Evolutionary conservation across 2,329 filamentous ascomycete genomes (phyloP), one percentile per base, ranked within the genome.

Genomic region (Nigrospora osmanthi): DNA sequence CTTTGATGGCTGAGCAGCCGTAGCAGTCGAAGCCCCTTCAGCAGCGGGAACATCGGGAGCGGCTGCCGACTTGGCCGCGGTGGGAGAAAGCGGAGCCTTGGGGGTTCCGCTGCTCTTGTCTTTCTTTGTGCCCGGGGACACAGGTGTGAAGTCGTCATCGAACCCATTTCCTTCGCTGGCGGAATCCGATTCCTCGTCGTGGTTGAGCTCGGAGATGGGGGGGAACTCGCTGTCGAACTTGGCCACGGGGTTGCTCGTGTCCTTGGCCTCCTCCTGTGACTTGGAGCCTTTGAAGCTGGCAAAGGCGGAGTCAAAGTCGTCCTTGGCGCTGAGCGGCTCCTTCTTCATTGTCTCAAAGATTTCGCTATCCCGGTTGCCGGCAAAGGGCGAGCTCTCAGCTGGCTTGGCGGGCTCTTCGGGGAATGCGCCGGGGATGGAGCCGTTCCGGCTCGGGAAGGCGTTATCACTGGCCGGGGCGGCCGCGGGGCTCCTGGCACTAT

Each of bases 101-200:
- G 55, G 40, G 11, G 44, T 46, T 40, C 60, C 57, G 15, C 56
- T 58, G 28, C 53, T 45, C 39, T 59, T 58, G 4, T 48, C 45
- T 36, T 56, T 54, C 52, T 69, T 72, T 30, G 60, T 54, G 23
- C 62, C 59, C 19, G 73, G 70, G 5, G 75, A 76, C 2, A 78
- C 76, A 13, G 87, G 81, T 1, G 86, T 83, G 60, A 97, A 97
- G 63, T 96, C 85, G 59, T 98, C 93, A 41, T 94, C 91, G 59
- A 97, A 97, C 0, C 90, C 89, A 36, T 87, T 89, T 40, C 79
- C 78, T 40, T 88, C 87, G 48, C 80, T 86, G 44, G 82, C 84
- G 30, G 83, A 85, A 47, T 94, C 89, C 30, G 86, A 90, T n/a
- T 94, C 85, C 19, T 91, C 87, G 46, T 90, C 85, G 30, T 81